Conservation (phyloP, 1,284 basidiomycete species). For the Flammula alnicola region DNA sequence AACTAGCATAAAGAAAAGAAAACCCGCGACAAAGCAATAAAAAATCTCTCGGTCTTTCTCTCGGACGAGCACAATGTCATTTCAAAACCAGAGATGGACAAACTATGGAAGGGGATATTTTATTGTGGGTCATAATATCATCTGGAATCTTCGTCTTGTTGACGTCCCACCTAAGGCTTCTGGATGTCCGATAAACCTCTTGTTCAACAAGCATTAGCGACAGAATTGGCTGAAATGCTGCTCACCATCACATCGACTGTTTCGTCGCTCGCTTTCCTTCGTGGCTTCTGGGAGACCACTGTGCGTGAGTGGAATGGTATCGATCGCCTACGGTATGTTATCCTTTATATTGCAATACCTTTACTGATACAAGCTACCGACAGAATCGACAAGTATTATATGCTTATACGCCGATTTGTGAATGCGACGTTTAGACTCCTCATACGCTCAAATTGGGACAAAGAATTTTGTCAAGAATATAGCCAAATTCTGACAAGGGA, state of each 20-base stretch:
- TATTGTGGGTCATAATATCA: slow-evolving; percentile 73
- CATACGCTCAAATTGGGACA: slow-evolving; percentile 73
- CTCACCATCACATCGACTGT: slow-evolving; percentile 66
- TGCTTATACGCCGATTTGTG: slow-evolving; percentile 90
- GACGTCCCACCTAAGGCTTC: slow-evolving; percentile 64
- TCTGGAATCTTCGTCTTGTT: not conserved
- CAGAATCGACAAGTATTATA: slow-evolving; percentile 97
- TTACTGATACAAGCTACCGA: slow-evolving; percentile 3
- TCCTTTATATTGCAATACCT: not conserved
- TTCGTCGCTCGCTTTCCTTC: slow-evolving; percentile 77
- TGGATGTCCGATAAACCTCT: slow-evolving; percentile 99
- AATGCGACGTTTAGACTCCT: slow-evolving; percentile 87
- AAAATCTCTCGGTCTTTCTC: slow-evolving; percentile 76
- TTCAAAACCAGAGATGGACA: slow-evolving; percentile 80
- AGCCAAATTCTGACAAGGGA: slow-evolving; percentile 65
- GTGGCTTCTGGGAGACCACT: slow-evolving; percentile 90
- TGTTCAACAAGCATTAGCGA: slow-evolving; percentile 91
- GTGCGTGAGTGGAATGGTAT: slow-evolving; percentile 93
- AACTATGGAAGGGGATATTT: slow-evolving; percentile 97
- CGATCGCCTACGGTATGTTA: slow-evolving; percentile 78
- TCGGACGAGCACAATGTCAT: slow-evolving; percentile 67
- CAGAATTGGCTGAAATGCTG: slow-evolving; percentile 83
- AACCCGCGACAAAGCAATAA: slow-evolving; percentile 87
- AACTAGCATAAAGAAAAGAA: slow-evolving; percentile 69
- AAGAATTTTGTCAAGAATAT: slow-evolving; percentile 57